Conservation (phyloP, 2,329 filamentous ascomycete genomes). For the Paradendryphiella salina region DNA sequence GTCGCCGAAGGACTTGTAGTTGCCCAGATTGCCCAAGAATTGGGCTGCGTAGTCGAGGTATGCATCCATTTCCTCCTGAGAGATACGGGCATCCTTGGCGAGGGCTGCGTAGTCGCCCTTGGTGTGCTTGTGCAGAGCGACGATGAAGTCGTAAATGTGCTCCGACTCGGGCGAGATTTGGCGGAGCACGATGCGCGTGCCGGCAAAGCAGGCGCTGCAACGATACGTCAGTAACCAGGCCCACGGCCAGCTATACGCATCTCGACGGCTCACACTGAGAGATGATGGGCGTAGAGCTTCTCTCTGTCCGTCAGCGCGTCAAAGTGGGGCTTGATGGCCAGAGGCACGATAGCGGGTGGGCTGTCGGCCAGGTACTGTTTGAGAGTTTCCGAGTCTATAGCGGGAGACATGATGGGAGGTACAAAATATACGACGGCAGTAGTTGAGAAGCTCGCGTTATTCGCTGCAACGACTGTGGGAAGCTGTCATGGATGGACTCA, state of each 20-base stretch:
- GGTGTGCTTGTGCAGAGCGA: slow-evolving; percentile 53
- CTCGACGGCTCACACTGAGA: slow-evolving; percentile 40
- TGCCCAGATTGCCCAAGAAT: slow-evolving; percentile 59
- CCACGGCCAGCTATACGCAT: background rate
- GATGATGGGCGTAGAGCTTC: slow-evolving; percentile 84
- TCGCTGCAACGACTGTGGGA: too few relatives aligned
- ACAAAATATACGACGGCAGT: background rate
- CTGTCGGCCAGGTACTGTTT: slow-evolving; percentile 86
- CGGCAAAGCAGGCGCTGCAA: slow-evolving; percentile 52
- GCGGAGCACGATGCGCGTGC: slow-evolving; percentile 57
- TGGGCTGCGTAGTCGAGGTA: slow-evolving; percentile 48
- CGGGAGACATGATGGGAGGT: slow-evolving; percentile 32
- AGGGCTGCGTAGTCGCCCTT: slow-evolving; percentile 55
- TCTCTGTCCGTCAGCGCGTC: slow-evolving; percentile 73
- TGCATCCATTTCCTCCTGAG: slow-evolving; percentile 43
- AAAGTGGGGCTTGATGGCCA: slow-evolving; percentile 93
- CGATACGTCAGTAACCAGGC: slow-evolving; percentile 3
- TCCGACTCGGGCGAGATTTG: slow-evolving; percentile 58
- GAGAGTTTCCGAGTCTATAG: slow-evolving; percentile 51
- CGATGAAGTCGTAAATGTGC: slow-evolving; percentile 59
- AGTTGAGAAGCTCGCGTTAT: too few relatives aligned
- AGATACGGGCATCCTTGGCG: slow-evolving; percentile 49
- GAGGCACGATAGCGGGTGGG: slow-evolving; percentile 82
- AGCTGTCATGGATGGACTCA: too few relatives aligned
- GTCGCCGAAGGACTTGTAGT: slow-evolving; percentile 58